These are phyloP conservation scores for Arthrobotrys sphaeroides DNA, from an alignment of 2,329 filamentous ascomycete genomes.

Conservation along the genomic window DNA sequence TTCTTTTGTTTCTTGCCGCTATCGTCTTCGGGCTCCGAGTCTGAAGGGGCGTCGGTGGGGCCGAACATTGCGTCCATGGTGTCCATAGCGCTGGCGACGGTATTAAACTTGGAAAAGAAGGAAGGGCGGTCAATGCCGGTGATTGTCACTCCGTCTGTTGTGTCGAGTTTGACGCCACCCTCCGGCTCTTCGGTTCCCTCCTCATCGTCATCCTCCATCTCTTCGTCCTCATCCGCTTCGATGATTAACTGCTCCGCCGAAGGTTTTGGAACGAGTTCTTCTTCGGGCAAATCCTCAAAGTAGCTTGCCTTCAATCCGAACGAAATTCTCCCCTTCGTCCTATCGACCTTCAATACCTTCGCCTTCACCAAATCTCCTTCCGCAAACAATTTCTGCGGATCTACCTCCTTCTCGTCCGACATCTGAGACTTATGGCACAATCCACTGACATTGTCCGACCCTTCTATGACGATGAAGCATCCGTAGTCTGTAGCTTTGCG, in stretches of 20 bases:
- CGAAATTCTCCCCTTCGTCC: slow-evolving; percentile 78
- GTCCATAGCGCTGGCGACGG: slow-evolving; percentile 69
- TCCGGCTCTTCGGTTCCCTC: slow-evolving; percentile 63
- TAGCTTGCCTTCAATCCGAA: slow-evolving; percentile 94
- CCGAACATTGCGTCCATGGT: slow-evolving; percentile 66
- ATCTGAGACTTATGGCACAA: slow-evolving; percentile 93
- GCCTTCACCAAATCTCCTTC: slow-evolving; percentile 95
- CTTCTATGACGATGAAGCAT: slow-evolving; percentile 89
- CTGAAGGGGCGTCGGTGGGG: slow-evolving; percentile 61
- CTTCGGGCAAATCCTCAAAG: slow-evolving; percentile 72
- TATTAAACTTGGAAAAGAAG: slow-evolving; percentile 72
- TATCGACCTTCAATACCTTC: slow-evolving; percentile 80
- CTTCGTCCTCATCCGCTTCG: slow-evolving; percentile 62
- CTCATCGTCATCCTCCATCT: slow-evolving; percentile 61
- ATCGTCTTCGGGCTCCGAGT: slow-evolving; percentile 67
- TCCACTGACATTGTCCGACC: slow-evolving; percentile 87
- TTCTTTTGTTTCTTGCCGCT: slow-evolving; percentile 75
- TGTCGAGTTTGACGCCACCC: slow-evolving; percentile 60
- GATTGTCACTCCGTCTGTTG: slow-evolving; percentile 59
- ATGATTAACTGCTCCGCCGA: slow-evolving; percentile 57
- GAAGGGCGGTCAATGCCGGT: slow-evolving; percentile 39
- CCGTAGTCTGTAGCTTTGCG: slow-evolving; percentile 95
- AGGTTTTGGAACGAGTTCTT: slow-evolving; percentile 64
- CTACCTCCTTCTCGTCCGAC: slow-evolving; percentile 81
- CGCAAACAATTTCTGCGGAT: slow-evolving; percentile 88